A percentile compares a stretch with the other conserved stretches of the same genome.
These are phyloP conservation scores for Eucalyptus cloeziana DNA, from an alignment of 345 rosid genomes.

Conservation along the genomic window DNA sequence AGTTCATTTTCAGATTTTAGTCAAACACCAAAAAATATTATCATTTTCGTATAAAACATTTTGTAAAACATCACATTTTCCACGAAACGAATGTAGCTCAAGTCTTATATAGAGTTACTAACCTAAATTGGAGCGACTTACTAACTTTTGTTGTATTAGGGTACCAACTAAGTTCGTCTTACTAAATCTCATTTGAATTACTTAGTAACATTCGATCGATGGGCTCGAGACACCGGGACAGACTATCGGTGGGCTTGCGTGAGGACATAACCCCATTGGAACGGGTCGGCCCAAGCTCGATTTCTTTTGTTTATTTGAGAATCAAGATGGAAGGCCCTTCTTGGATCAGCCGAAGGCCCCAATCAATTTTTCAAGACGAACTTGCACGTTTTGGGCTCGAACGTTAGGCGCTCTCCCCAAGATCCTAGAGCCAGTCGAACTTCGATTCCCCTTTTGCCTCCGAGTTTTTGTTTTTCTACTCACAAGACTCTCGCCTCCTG, in stretches of 20 bases:
- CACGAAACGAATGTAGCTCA: rapidly evolving
- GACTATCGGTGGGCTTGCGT: neutral
- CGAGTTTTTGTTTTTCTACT: neutral
- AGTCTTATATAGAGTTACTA: neutral
- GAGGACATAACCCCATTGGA: neutral
- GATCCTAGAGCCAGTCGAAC: neutral
- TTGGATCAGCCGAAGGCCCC: neutral
- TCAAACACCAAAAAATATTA: too few relatives aligned
- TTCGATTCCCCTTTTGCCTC: neutral
- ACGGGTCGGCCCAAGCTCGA: neutral
- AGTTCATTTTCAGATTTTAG: too few relatives aligned
- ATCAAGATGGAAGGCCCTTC: neutral
- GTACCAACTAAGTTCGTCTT: neutral
- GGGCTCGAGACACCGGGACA: neutral
- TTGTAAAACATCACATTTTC: too few relatives aligned
- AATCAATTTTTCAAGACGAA: neutral
- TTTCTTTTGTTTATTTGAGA: neutral
- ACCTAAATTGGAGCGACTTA: neutral
- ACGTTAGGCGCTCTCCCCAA: neutral
- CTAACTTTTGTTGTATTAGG: neutral
- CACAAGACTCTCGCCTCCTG: neutral
- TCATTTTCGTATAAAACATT: too few relatives aligned
- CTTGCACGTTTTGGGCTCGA: neutral
- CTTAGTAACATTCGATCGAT: neutral
- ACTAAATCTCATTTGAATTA: neutral